These are phyloP conservation scores for Ceratocystis cubensis DNA, from an alignment of 2,329 filamentous ascomycete species.

Conservation along the genomic window DNA sequence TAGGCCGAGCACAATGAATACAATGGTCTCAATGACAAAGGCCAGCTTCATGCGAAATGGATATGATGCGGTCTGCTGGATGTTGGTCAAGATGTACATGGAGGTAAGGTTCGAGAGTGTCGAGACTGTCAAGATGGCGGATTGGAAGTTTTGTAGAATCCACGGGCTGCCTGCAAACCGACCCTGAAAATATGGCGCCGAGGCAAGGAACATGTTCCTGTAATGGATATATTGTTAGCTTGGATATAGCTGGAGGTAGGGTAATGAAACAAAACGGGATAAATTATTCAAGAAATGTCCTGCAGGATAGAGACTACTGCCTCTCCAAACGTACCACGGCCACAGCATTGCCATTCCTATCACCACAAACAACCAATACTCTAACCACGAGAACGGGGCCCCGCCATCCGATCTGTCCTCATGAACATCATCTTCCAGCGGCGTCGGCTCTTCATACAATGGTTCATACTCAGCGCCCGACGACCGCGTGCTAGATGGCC, in stretches of 20 bases:
- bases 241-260: background rate
- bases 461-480: slow-evolving; percentile 18
- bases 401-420: slow-evolving; percentile 27
- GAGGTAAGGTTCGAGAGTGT: slow-evolving; percentile 68
- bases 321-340: slow-evolving; percentile 59
- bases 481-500: background rate
- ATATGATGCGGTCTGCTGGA: slow-evolving; percentile 76
- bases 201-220: slow-evolving; percentile 97
- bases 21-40: slow-evolving; percentile 60
- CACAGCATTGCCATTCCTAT: slow-evolving; percentile 91
- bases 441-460: slow-evolving; percentile 18
- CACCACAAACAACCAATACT: slow-evolving; percentile 74
- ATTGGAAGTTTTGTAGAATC: slow-evolving; percentile 74
- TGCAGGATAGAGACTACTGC: background rate
- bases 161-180: slow-evolving; percentile 61
- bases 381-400: slow-evolving; percentile 63
- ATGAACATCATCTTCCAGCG: slow-evolving; percentile 11
- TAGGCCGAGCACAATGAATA: slow-evolving; percentile 66
- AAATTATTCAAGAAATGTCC: slow-evolving; percentile 10
- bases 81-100: slow-evolving; percentile 63
- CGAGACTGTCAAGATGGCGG: slow-evolving; percentile 74
- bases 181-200: slow-evolving; percentile 79
- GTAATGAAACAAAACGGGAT: slow-evolving; percentile 12
- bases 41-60: slow-evolving; percentile 70
- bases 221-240: background rate